phyloP scores from a whole-genome alignment of 2,329 filamentous ascomycete genomes.

The Alternaria incomplexa region DNA sequence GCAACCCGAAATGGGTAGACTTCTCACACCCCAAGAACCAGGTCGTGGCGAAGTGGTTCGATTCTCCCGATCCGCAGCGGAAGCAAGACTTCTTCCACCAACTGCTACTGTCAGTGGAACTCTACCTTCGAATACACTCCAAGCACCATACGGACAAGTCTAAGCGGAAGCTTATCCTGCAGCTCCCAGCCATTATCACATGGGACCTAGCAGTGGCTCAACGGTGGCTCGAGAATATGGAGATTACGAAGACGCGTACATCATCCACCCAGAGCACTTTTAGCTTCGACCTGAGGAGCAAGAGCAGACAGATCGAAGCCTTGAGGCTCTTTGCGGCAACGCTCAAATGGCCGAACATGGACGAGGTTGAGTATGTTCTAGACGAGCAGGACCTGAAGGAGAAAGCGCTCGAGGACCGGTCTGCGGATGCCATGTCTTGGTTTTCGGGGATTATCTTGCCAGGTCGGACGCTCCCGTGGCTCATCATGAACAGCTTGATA shows the following conservation, averaged over 20 bases:
- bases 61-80: constrained; percentile 60
- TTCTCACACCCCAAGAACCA: constrained; percentile 74
- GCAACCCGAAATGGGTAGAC: constrained; percentile 74
- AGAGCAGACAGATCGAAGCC: constrained; percentile 71
- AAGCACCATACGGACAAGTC: constrained; percentile 65
- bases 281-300: constrained; percentile 68
- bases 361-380: constrained; percentile 67
- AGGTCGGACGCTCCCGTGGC: constrained; percentile 72
- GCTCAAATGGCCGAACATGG: constrained; percentile 79
- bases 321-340: constrained; percentile 71
- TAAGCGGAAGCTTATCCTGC: constrained; percentile 67
- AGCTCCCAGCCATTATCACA: constrained; percentile 72
- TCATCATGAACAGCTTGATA: constrained; percentile 79
- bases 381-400: constrained; percentile 61
- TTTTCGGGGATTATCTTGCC: constrained; percentile 77
- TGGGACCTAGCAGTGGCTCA: constrained; percentile 77
- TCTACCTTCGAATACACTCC: constrained; percentile 73
- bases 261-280: constrained; percentile 56
- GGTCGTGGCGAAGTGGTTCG: constrained; percentile 75
- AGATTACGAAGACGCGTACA: constrained; percentile 65
- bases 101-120: constrained; percentile 73
- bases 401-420: constrained; percentile 62
- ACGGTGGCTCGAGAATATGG: constrained; percentile 74
- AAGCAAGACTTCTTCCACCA: constrained; percentile 77
- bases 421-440: constrained; percentile 77